These are phyloP conservation scores for Anaeromyces robustus DNA, from an alignment of 192 early-diverging fungal species.

Conservation along the genomic window DNA sequence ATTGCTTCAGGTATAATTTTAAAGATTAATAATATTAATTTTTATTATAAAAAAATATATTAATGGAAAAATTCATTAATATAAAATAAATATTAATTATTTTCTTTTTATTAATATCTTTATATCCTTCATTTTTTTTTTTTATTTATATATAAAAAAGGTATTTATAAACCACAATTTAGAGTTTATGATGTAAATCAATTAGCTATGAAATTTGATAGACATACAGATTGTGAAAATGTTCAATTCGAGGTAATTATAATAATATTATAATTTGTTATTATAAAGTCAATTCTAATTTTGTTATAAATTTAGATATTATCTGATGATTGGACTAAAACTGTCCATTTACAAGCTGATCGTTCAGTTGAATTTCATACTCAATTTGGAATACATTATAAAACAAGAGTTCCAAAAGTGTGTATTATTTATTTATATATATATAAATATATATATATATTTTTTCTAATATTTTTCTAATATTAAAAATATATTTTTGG, in stretches of 20 bases:
- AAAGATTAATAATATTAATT: not conserved
- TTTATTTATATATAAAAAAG: no score
- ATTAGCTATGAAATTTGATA: constrained; percentile 95
- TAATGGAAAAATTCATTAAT: no score
- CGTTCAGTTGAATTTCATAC: constrained; percentile 84
- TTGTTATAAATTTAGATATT: constrained; percentile 29
- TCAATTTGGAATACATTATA: constrained; percentile 88
- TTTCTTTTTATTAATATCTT: no score
- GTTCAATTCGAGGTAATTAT: constrained; percentile 48
- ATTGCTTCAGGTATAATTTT: constrained; percentile 63
- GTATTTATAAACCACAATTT: constrained; percentile 95
- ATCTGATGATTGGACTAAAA: constrained; percentile 97
- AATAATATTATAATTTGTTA: no score
- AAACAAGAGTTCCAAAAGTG: constrained; percentile 78
- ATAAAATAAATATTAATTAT: no score
- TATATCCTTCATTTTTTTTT: no score
- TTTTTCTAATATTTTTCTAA: not conserved
- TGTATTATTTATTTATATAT: no score
- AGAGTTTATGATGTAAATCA: constrained; percentile 83
- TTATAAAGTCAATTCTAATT: no score
- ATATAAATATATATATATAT: not conserved
- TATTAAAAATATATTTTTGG: constrained; percentile 6
- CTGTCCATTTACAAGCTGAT: constrained; percentile 79
- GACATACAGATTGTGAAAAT: constrained; percentile 87
- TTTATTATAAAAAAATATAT: no score